phyloP scores from a whole-genome alignment of 139 green algal species.

The Zygnema cylindricum region DNA sequence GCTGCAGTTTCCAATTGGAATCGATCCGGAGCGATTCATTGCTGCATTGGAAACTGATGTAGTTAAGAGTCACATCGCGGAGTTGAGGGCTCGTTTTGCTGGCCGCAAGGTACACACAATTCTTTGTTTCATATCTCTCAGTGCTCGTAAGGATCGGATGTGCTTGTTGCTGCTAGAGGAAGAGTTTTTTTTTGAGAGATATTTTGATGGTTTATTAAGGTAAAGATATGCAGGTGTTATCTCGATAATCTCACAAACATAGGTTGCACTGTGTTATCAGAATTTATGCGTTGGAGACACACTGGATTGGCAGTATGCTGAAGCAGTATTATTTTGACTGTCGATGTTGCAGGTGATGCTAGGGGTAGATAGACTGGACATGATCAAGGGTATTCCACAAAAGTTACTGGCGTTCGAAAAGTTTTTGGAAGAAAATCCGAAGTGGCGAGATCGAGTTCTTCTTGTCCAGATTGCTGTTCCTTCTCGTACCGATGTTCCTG shows the following conservation, averaged over 20 bases:
- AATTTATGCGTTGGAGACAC: no score
- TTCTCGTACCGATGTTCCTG: slow-evolving; percentile 91
- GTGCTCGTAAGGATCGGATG: neutral
- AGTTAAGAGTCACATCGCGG: slow-evolving; percentile 85
- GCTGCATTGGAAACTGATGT: slow-evolving; percentile 81
- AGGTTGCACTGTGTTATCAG: no score
- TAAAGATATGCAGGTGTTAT: no score
- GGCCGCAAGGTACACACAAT: slow-evolving; percentile 62
- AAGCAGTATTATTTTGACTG: neutral
- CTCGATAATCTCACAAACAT: no score
- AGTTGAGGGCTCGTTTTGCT: slow-evolving; percentile 82
- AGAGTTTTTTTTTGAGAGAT: neutral
- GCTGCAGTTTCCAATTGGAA: slow-evolving; percentile 88
- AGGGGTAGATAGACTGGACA: slow-evolving; percentile 97
- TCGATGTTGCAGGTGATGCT: slow-evolving; percentile 83
- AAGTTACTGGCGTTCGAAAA: slow-evolving; percentile 99
- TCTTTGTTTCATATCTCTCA: neutral
- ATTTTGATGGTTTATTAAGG: neutral
- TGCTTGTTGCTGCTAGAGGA: neutral
- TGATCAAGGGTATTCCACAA: slow-evolving; percentile 99
- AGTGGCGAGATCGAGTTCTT: slow-evolving; percentile 94
- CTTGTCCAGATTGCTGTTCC: slow-evolving; percentile 99
- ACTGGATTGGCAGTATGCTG: neutral
- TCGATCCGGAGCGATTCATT: slow-evolving; percentile 95
- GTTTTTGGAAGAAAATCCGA: slow-evolving; percentile 93